Evolutionary conservation across 306 rosid genomes (phyloP), one percentile per base, ranked within the genome.

Genomic region (Rosa persica): DNA sequence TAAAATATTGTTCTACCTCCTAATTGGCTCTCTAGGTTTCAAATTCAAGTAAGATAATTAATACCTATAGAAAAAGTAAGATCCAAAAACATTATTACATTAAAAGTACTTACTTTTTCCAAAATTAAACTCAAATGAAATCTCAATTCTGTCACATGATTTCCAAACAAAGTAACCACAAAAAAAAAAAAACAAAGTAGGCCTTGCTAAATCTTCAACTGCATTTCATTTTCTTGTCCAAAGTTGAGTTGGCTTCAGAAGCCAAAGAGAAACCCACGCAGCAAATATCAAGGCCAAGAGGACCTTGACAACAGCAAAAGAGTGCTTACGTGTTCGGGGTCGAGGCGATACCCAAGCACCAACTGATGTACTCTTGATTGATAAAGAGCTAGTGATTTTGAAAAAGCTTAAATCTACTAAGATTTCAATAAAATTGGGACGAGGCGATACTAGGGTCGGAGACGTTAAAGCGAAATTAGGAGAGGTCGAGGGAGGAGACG

Each of bases 161-260:
- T 89, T 60, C 98, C 98, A 84, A 92, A 85, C 54, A 88, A 30
- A 30, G 34, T 30, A 30, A n/a, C n/a, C n/a, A n/a, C n/a, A 30
- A 30, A 30, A 1, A 30, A 30, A 30, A 30, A 30, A 30, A 30
- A 30, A 30, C 2, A 30, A 30, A 30, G 98, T 88, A 58, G 83
- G 54, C 54, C 79, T 75, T 36, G 93, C 89, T 20, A 72, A 48
- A 34, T 91, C 88, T 89, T 95, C 98, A 46, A 90, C 92, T 47
- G 76, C 83, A 78, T 85, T 89, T 98, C 98, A 92, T 77, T 77
- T 83, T 80, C 27, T 79, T 38, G 93, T 92, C 98, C 97, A 95
- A 0, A 87, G 61, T 76, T 89, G 87, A 3, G 98, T 91, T 34
- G 98, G 98, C 85, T 91, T 95, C 34, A 89, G 83, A 70, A 91